phyloP scores from a whole-genome alignment of 345 rosid genomes.

The Bretschneidera sinensis region DNA sequence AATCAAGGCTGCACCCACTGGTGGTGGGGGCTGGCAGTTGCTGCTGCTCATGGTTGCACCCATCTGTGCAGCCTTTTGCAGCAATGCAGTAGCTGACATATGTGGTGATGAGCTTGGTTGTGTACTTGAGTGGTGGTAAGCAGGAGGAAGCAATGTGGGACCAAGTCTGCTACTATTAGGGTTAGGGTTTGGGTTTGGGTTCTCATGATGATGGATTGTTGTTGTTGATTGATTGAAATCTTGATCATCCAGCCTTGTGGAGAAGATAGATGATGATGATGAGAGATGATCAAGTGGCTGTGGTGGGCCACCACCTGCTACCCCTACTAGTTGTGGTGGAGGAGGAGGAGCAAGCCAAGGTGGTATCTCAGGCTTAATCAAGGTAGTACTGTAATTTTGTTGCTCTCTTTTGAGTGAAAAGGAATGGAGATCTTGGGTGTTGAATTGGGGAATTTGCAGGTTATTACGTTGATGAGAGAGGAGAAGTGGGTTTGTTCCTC shows the following conservation, averaged over 20 bases:
- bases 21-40: conserved; percentile 19
- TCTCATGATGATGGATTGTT: neutral
- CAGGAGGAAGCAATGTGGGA: conserved; percentile 30
- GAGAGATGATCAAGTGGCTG: neutral
- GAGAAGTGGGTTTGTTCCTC: conserved; percentile 20
- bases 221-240: neutral
- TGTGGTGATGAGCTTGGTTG: conserved; percentile 30
- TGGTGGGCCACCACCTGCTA: conserved; percentile 22
- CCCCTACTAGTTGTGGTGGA: conserved; percentile 14
- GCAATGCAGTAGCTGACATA: conserved; percentile 91
- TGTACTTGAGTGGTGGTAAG: conserved; percentile 21
- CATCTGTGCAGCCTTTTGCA: conserved; percentile 86
- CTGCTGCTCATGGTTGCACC: conserved; percentile 50
- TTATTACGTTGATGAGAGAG: conserved; percentile 17
- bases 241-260: conserved; percentile 1
- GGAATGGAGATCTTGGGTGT: conserved; percentile 30
- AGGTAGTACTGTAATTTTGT: conserved; percentile 20
- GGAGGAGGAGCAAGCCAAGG: conserved; percentile 51
- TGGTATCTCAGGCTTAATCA: conserved; percentile 36
- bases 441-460: conserved; percentile 37
- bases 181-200: conserved; percentile 36
- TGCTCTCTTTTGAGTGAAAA: conserved; percentile 51
- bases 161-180: conserved; percentile 49
- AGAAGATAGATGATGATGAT: conserved; percentile 23
- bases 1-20: conserved; percentile 8